Conservation (phyloP, 768 basidiomycete species). For the Inosperma sp. region DNA sequence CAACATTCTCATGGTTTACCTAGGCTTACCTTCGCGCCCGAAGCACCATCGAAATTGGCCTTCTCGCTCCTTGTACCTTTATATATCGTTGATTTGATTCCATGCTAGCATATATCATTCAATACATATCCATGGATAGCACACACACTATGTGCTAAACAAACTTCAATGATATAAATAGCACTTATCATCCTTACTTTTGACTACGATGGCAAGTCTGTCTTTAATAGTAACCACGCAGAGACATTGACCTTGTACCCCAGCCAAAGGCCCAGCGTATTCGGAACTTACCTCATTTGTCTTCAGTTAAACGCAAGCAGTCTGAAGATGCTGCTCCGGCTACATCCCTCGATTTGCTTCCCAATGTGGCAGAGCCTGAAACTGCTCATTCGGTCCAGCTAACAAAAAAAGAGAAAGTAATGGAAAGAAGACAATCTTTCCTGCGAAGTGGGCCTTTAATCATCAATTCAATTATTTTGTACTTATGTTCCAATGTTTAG, state of each 20-base stretch:
- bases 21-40: no score
- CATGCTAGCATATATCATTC: no score
- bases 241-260: no score
- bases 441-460: slow-evolving; percentile 47
- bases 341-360: slow-evolving; percentile 21
- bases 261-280: slow-evolving; percentile 23
- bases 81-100: no score
- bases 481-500: slow-evolving; percentile 17
- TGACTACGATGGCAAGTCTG: no score
- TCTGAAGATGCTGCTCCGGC: slow-evolving; percentile 25
- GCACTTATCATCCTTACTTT: no score
- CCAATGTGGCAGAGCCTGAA: background rate
- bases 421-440: slow-evolving; percentile 63
- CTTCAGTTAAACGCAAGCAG: slow-evolving; percentile 17
- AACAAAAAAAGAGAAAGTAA: slow-evolving; percentile 64
- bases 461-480: background rate
- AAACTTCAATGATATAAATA: background rate
- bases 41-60: no score
- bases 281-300: slow-evolving; percentile 18
- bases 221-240: no score
- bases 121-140: no score
- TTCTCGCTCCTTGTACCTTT: no score
- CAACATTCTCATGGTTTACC: no score
- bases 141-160: background rate
- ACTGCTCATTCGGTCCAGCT: slow-evolving; percentile 10